Percentiles rank a stretch among this genome's conserved stretches.
phyloP scores from a whole-genome alignment of 192 early-diverging fungal genomes.

The Diversispora eburnea region DNA sequence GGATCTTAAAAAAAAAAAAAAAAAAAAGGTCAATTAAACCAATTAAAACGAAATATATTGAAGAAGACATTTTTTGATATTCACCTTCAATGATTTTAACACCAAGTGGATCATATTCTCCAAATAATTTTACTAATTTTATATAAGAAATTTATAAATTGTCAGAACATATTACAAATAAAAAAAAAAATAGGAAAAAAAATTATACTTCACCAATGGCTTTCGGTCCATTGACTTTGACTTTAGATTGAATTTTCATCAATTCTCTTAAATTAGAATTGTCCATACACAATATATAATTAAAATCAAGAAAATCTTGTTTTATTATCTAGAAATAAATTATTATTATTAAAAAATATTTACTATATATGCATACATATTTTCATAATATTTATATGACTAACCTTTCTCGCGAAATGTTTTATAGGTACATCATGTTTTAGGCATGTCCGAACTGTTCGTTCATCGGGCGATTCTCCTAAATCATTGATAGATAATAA shows the following conservation, averaged over 20 bases:
- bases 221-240: not conserved
- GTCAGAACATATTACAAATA: constrained; percentile 8
- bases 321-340: constrained; percentile 32
- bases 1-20: constrained; percentile 33
- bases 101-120: constrained; percentile 71
- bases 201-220: constrained; percentile 12
- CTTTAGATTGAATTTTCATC: constrained; percentile 38
- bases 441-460: constrained; percentile 64
- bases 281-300: constrained; percentile 94
- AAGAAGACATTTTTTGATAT: constrained; percentile 8
- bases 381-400: not conserved
- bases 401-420: constrained; percentile 70
- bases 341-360: not conserved
- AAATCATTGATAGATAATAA: not conserved
- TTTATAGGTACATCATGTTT: constrained; percentile 70
- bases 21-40: not conserved
- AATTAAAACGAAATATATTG: not conserved
- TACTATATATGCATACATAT: not conserved
- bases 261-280: constrained; percentile 67
- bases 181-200: constrained; percentile 22
- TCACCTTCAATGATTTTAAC: constrained; percentile 66
- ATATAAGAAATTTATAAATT: not conserved
- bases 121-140: constrained; percentile 65
- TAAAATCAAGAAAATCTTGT: constrained; percentile 67
- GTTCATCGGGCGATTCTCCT: constrained; percentile 55